Base-by-base conservation (phyloP, 2,329 filamentous ascomycete genomes). In the Thelonectria discophora region DNA sequence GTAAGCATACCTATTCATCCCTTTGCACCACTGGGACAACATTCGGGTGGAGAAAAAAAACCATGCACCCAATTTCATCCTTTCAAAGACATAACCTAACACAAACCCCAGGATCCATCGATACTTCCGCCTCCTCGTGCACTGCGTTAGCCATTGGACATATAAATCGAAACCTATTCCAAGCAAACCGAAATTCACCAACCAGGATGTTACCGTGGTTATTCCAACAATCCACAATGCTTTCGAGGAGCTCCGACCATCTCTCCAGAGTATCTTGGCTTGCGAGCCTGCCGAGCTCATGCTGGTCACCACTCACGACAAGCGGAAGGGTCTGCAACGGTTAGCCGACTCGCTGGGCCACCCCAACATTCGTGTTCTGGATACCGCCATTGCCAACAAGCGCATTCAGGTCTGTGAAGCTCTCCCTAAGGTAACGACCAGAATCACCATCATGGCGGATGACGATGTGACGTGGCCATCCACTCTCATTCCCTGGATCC, bases 401-500 rank as follows among this genome's bases (percentile, higher is more conserved):
- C 90, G 94, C 57, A 88, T 94, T 18, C 94, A 98, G 77, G 93
- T 98, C 74, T 96, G 93, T 76, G 87, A 93, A 74, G 94, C 93
- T 3, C 91, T 98, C 49, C 93, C 94, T 18, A 86, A 92, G 68
- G 93, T 97, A 60, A 84, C 82, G 68, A 97, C 94, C 0, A 81
- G 85, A 53, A 93, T 98, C 74, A 97, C 92, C 39, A 86, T 98
- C 71, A 93, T 98, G 81, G 93, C 94, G 24, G 94, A 98, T 75
- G 94, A 98, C 78, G 94, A 98, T 76, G 94, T 98, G 64, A 93
- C 91, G 70, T 97, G 94, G 91, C 94, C 94, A 3, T 82, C 84
- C 15, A 95, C 91, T 43, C 87, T 97, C 65, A 86, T 97, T 71
- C 91, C 90, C 32, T 97, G 94, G 94, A 90, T 98, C 60, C 82